phyloP scores from a whole-genome alignment of 768 basidiomycete species.

The Lenzites betulinus region DNA sequence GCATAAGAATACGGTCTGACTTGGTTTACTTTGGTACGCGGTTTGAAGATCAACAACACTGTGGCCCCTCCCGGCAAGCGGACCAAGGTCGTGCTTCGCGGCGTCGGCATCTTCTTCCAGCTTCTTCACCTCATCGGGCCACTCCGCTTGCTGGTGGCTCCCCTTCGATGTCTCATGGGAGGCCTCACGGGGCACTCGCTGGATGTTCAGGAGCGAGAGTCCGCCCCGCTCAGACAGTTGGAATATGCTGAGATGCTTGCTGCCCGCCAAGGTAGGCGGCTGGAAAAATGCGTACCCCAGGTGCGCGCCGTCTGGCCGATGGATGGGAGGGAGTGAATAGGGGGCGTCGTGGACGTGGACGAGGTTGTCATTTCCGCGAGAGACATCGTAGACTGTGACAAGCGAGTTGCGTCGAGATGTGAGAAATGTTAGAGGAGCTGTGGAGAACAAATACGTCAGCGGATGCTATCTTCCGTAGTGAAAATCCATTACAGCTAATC shows the following conservation, averaged over 20 bases:
- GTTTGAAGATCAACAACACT: constrained; percentile 50
- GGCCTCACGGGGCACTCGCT: constrained; percentile 18
- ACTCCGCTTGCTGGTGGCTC: constrained; percentile 14
- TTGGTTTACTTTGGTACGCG: constrained; percentile 56
- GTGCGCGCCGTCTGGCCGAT: constrained; percentile 30
- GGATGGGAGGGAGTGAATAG: constrained; percentile 42
- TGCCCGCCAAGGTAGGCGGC: constrained; percentile 29
- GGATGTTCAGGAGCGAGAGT: constrained; percentile 46
- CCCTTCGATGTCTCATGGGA: constrained; percentile 7
- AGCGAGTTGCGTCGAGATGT: constrained; percentile 61
- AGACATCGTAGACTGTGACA: constrained; percentile 66
- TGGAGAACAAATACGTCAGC: not conserved
- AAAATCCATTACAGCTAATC: constrained; percentile 32
- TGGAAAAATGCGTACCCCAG: constrained; percentile 36
- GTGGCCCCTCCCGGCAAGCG: constrained; percentile 46
- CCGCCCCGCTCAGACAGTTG: constrained; percentile 51
- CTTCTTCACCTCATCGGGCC: constrained; percentile 43
- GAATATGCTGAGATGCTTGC: constrained; percentile 41
- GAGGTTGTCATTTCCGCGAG: constrained; percentile 41
- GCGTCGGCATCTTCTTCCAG: constrained; percentile 35
- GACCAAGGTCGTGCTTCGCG: constrained; percentile 42
- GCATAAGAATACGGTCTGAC: not conserved
- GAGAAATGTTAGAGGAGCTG: constrained; percentile 57
- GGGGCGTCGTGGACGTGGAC: constrained; percentile 49
- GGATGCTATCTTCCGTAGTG: not conserved